A percentile compares a stretch with the other conserved stretches of the same genome.
Conservation (phyloP, 2,329 filamentous ascomycete genomes). For the Curvularia spicifera region DNA sequence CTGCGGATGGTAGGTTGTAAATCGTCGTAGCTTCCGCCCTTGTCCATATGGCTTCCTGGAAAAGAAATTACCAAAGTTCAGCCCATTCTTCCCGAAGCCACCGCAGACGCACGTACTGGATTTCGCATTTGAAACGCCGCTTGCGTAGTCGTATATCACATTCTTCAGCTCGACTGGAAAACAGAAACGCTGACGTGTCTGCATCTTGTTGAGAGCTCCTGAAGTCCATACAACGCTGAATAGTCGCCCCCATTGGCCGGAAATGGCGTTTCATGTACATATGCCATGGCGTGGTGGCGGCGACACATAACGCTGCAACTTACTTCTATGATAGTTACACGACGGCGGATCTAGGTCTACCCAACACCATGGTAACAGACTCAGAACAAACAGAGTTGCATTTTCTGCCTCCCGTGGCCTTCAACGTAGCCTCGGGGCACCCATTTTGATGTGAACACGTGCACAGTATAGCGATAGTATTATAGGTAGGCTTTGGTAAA, state of each 20-base stretch:
- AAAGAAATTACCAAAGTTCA: not conserved
- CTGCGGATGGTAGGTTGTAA: not conserved
- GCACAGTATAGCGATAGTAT: not conserved
- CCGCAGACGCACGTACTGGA: not conserved
- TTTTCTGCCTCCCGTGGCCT: not conserved
- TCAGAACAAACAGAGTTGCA: not conserved
- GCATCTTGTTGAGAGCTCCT: not conserved
- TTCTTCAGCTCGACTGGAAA: not conserved
- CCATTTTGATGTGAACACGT: not conserved
- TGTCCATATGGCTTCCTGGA: not conserved
- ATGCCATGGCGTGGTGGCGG: not conserved
- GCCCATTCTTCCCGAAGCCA: not conserved
- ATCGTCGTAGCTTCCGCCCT: not conserved
- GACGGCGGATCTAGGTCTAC: not conserved
- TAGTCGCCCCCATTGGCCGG: not conserved
- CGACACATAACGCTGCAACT: not conserved
- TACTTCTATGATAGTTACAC: not conserved
- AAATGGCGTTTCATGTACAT: not conserved
- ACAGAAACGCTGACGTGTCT: not conserved
- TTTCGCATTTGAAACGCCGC: not conserved
- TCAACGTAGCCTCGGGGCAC: not conserved
- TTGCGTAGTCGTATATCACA: not conserved
- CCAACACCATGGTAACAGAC: not conserved
- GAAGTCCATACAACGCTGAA: not conserved
- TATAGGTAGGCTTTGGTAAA: not conserved